These are phyloP conservation scores for Carex pumila DNA, from an alignment of 176 grass and related monocot genomes.

Conservation along the genomic window DNA sequence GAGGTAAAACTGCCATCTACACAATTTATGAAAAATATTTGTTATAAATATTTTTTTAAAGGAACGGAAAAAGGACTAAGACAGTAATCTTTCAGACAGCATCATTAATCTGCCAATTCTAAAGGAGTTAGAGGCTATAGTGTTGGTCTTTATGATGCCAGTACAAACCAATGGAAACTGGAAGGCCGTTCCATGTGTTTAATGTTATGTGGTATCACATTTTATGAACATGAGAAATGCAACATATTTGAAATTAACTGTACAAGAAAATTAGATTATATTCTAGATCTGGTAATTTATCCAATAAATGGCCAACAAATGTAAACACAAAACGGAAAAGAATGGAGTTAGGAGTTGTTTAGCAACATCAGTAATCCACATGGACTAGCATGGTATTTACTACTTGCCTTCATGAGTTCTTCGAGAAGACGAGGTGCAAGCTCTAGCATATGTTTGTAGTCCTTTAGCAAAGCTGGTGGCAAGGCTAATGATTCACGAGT, in stretches of 20 bases:
- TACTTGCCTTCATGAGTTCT: constrained; percentile 81
- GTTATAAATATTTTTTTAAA: background rate
- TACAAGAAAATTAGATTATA: background rate
- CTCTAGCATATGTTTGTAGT: constrained; percentile 96
- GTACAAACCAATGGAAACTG: background rate
- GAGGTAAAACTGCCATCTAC: constrained; percentile 91
- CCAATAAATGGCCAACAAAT: background rate
- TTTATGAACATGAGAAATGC: background rate
- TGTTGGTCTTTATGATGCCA: background rate
- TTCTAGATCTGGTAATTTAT: background rate
- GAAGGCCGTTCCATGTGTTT: background rate
- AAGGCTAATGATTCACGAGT: constrained; percentile 61
- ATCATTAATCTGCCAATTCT: background rate
- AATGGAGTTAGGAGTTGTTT: background rate
- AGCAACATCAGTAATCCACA: background rate
- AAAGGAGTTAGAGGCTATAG: background rate
- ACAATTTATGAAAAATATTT: background rate
- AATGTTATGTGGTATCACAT: background rate
- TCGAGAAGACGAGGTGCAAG: constrained; percentile 96
- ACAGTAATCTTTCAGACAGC: background rate
- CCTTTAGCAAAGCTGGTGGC: constrained; percentile 58
- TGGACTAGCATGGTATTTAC: background rate
- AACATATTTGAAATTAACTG: background rate
- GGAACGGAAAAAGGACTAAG: background rate
- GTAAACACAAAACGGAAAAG: background rate